Conservation (phyloP, 1,284 basidiomycete species). For the Puccinia hordei region DNA sequence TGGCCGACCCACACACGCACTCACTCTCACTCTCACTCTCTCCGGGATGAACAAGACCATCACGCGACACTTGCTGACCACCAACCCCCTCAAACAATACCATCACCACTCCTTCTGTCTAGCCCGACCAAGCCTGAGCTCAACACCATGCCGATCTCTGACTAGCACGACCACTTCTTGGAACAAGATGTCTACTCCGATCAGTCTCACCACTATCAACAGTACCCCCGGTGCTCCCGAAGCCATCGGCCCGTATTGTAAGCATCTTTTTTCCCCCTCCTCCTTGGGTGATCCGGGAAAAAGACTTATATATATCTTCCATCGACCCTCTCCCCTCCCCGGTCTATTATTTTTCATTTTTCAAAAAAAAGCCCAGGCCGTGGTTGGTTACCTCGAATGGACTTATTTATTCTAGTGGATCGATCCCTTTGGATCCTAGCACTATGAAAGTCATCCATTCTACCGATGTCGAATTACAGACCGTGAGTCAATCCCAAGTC, state of each 20-base stretch:
- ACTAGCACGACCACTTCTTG: not conserved
- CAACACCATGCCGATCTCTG: not conserved
- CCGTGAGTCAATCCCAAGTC: too few species aligned
- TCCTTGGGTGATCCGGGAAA: not conserved
- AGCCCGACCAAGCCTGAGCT: not conserved
- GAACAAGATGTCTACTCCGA: not conserved
- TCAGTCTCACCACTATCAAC: slow-evolving; percentile 17
- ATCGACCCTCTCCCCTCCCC: not conserved
- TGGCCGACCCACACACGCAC: too few species aligned
- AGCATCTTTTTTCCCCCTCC: slow-evolving; percentile 30
- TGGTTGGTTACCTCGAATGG: slow-evolving; percentile 79
- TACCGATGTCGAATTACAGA: slow-evolving; percentile 78
- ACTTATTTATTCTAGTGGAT: slow-evolving; percentile 85
- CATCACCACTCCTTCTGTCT: not conserved
- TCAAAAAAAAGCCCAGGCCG: slow-evolving; percentile 74
- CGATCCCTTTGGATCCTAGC: slow-evolving; percentile 78
- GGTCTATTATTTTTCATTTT: not conserved
- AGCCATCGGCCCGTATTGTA: slow-evolving; percentile 58
- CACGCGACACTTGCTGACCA: not conserved
- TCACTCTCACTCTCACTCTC: too few species aligned
- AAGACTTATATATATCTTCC: too few species aligned
- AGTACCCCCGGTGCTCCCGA: slow-evolving; percentile 55
- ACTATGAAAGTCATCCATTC: slow-evolving; percentile 73
- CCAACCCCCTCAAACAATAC: not conserved
- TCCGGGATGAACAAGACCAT: too few species aligned